Evolutionary conservation across 345 rosid genomes (phyloP), one percentile per base, ranked within the genome.

Genomic region (Linum tenue): DNA sequence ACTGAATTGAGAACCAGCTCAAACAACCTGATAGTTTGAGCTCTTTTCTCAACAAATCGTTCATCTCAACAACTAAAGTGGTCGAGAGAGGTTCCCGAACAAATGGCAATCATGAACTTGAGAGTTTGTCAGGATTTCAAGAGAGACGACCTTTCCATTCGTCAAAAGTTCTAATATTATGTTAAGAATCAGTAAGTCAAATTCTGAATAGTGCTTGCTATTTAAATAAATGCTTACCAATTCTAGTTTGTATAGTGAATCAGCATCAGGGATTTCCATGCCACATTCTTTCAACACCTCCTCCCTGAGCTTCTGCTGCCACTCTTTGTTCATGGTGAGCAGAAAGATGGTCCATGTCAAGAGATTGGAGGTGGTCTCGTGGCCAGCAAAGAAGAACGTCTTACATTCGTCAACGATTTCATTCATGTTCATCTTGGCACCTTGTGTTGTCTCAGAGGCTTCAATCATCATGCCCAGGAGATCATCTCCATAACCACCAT

Each of bases 331-430:
- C 38, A 68, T 14, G 70, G 84, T 80, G 58, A 88, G 69, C 56
- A 88, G 60, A 70, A 84, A 73, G 2, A 76, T 63, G 5, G 81
- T 74, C 92, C 92, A 85, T 2, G 87, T 85, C 36, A 89, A 73
- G 5, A 81, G 50, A 61, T 56, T 67, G 5, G 89, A 67, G 7
- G 88, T 82, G 5, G 97, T 82, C 71, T 84, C 88, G 43, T 85
- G 82, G 14, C 90, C 95, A 0, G 87, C 81, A 6, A 87, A 81
- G 43, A 84, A 87, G 73, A 84, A 83, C 14, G 84, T 72, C 67
- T 80, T 86, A 76, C 89, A 83, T 35, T 89, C 85, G 10, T 86
- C 91, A 50, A 83, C 43, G 43, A 86, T 81, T 62, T 84, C 84
- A 58, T 73, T 69, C 64, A 62, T 61, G 4, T 63, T 63, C n/a